Conservation (phyloP, 371 early-diverging fungal genomes). For the Rhizopus stolonifer region DNA sequence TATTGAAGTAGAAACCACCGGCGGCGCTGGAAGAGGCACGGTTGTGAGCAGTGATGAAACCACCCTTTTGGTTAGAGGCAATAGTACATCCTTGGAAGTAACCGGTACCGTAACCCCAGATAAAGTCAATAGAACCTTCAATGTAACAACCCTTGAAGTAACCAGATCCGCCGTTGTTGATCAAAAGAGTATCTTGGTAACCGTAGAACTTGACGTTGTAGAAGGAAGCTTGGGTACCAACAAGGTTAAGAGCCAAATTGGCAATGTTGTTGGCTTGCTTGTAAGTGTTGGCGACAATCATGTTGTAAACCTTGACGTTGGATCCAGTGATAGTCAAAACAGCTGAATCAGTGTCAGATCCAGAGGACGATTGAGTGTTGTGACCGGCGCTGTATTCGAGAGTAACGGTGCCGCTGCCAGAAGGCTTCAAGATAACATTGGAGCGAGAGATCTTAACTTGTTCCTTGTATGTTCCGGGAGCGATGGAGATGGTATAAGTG, state of each 20-base stretch:
- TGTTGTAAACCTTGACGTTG: slow-evolving; percentile 13
- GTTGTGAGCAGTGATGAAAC: slow-evolving; percentile 23
- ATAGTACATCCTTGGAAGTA: slow-evolving; percentile 34
- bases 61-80: slow-evolving; percentile 20
- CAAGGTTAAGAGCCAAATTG: slow-evolving; percentile 15
- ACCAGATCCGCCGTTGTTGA: slow-evolving; percentile 18
- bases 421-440: slow-evolving; percentile 10
- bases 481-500: slow-evolving; percentile 15
- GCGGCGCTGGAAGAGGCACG: slow-evolving; percentile 7
- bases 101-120: slow-evolving; percentile 32
- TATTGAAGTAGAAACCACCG: slow-evolving; percentile 18
- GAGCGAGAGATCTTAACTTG: slow-evolving; percentile 10
- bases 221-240: slow-evolving; percentile 21
- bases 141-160: slow-evolving; percentile 34
- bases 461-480: slow-evolving; percentile 21
- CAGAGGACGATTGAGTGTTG: slow-evolving; percentile 6
- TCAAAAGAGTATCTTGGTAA: slow-evolving; percentile 39
- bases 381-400: slow-evolving; percentile 8
- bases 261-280: slow-evolving; percentile 13
- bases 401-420: slow-evolving; percentile 1
- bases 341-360: slow-evolving; percentile 7
- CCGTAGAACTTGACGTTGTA: slow-evolving; percentile 27
- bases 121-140: slow-evolving; percentile 37
- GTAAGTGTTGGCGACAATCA: slow-evolving; percentile 10
- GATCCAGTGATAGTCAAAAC: slow-evolving; percentile 10